A percentile compares a stretch with the other conserved stretches of the same genome.
phyloP scores from a whole-genome alignment of 495 filamentous ascomycete species.

The Hyphodiscus hymeniophilus region DNA sequence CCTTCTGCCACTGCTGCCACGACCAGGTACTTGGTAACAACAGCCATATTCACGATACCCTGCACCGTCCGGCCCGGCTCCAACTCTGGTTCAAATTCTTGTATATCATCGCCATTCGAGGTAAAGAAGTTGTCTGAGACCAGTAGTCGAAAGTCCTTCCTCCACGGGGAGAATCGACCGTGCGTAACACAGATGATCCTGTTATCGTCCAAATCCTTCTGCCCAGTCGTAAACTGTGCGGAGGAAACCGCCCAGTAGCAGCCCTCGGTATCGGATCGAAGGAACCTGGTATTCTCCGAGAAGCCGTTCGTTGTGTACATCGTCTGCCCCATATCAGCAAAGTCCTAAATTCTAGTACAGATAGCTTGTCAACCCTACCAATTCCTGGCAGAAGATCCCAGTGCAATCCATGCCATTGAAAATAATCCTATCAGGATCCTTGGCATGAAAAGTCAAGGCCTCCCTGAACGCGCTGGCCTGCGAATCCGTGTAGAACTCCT shows the following conservation, averaged over 20 bases:
- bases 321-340: slow-evolving; percentile 26
- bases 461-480: slow-evolving; percentile 31
- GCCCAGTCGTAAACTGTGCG: slow-evolving; percentile 59
- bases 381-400: slow-evolving; percentile 43
- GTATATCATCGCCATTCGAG: slow-evolving; percentile 33
- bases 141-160: slow-evolving; percentile 62
- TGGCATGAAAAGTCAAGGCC: slow-evolving; percentile 68
- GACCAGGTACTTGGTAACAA: slow-evolving; percentile 78
- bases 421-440: slow-evolving; percentile 72
- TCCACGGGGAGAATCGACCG: slow-evolving; percentile 51
- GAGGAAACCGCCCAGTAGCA: slow-evolving; percentile 81
- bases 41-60: slow-evolving; percentile 67
- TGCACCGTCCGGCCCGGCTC: slow-evolving; percentile 60
- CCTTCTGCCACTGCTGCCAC: slow-evolving; percentile 69
- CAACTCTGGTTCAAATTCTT: slow-evolving; percentile 64
- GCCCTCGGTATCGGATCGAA: slow-evolving; percentile 55
- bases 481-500: slow-evolving; percentile 52
- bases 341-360: neutral
- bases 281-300: slow-evolving; percentile 45
- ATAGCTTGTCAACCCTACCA: slow-evolving; percentile 17
- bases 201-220: slow-evolving; percentile 47
- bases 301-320: slow-evolving; percentile 86
- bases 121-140: slow-evolving; percentile 74
- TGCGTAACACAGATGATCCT: slow-evolving; percentile 73
- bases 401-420: slow-evolving; percentile 67